Conservation (phyloP, 352 stramenopile species). For the Thalassiosira livingstoniorum region DNA sequence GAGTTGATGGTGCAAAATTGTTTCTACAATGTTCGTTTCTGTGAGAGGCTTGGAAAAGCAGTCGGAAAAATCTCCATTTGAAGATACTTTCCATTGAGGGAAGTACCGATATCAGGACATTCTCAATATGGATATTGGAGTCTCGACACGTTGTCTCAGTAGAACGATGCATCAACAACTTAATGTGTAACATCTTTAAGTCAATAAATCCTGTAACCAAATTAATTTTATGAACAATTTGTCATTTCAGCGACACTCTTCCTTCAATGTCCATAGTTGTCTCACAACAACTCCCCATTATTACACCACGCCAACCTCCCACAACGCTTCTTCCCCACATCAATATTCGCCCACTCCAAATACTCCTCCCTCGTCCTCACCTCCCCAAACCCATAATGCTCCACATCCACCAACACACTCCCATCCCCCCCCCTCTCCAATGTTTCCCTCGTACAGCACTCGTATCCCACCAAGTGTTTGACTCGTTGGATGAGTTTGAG, state of each 20-base stretch:
- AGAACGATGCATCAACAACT: too few relatives aligned
- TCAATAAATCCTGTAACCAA: too few relatives aligned
- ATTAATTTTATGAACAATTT: too few relatives aligned
- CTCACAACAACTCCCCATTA: constrained; percentile 49
- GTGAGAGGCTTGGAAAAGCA: too few relatives aligned
- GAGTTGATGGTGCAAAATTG: too few relatives aligned
- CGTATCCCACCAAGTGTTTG: constrained; percentile 83
- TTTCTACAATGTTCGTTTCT: too few relatives aligned
- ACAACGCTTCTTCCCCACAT: constrained; percentile 62
- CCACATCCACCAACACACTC: constrained; percentile 71
- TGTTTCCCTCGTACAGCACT: constrained; percentile 60
- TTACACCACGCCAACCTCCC: constrained; percentile 68
- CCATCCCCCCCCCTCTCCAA: constrained; percentile 56
- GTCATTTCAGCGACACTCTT: background rate
- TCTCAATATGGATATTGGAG: too few relatives aligned
- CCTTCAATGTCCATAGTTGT: constrained; percentile 3
- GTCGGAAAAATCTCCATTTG: too few relatives aligned
- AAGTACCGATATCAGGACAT: too few relatives aligned
- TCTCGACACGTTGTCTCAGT: too few relatives aligned
- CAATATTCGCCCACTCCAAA: constrained; percentile 65
- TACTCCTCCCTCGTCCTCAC: constrained; percentile 66
- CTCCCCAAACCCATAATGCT: constrained; percentile 79
- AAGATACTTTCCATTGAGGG: too few relatives aligned
- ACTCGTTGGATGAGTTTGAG: constrained; percentile 77
- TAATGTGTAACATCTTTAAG: too few relatives aligned